Base-by-base conservation (phyloP, 495 filamentous ascomycete genomes). In the Penicillium psychrofluorescens region DNA sequence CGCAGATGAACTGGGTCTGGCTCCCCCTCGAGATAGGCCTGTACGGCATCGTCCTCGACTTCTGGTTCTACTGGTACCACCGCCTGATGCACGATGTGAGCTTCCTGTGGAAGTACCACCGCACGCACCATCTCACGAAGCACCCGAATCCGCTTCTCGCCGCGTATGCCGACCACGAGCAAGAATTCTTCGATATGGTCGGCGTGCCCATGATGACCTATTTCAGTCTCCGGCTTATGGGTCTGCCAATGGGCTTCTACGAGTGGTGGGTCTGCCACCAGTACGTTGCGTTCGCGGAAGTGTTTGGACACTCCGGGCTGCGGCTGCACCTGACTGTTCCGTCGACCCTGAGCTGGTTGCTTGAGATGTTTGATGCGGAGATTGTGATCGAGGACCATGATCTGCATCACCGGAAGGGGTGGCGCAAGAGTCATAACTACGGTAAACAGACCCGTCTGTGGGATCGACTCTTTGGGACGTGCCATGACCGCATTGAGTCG, bases 1-100 rank as follows among this genome's bases (percentile, higher is more conserved):
- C 44, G 2, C 28, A 49, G 3, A 86, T 70, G 60, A 80, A 87
- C 43, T 70, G 62, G 62, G 37, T 14, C 15, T 66, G 59, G 59
- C 62, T 70, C 4, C 59, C 61, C 1, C 53, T 70, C 7, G 52
- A 68, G 36, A 64, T 66, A 15, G 67, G 67, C 2, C 49, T 70
- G 0, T 70, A 70, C 36, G 64, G 61, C 4, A 61, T 68, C 13
- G 50, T 70, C 15, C 67, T 70, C 42, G 66, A 70, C 49, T 70
- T 70, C 43, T 70, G 66, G 66, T 70, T 65, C 54, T 70, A 70
- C 47, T 65, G 63, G 61, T 70, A 67, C 16, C 67, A 70, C 43
- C 64, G 64, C 4, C 41, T 63, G 7, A 68, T 68, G 67, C 67
- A 70, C 40, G 67, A 70, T 42, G 57, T 66, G 40, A 35, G 46